Base-by-base conservation (phyloP, 2,329 filamentous ascomycete genomes). In the Aspergillus caelatus region DNA sequence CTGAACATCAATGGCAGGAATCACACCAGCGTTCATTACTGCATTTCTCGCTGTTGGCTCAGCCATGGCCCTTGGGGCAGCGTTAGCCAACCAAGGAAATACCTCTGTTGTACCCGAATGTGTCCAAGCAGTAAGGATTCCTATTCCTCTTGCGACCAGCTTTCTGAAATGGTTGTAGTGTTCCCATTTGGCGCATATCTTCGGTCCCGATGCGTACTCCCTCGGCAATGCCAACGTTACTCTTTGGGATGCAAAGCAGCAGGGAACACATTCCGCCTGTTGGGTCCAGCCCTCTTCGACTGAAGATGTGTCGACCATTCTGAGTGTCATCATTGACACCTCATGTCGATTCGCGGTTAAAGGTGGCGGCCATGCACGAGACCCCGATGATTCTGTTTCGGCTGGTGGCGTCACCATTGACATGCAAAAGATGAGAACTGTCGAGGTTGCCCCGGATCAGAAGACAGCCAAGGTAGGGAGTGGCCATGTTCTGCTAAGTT, bases 161-260 rank as follows among this genome's bases (percentile, higher is more conserved):
- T 14, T 30, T n/a, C 48, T 52, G 32, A 52, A 12, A n/a, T 4
- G 1, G 14, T 3, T 19, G 4, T 19, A 52, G 48, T 52, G 48
- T 10, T 52, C 48, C 6, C 48, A 11, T 52, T 28, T 52, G 16
- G 10, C n/a, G 7, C 21, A 6, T 16, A 52, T n/a, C 26, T 52
- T 52, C 19, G 14, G 26, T 2, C 26, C 46, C 0, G 4, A 52
- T 32, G n/a, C 28, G 0, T 52, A 52, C 48, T 30, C 19, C 4
- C 26, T 19, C 19, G 48, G 48, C 1, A 32, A 52, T 32, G 26
- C 26, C 7, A 52, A 52, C 9, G 16, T 52, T 26, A 52, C 48
- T 16, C 26, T 52, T 3, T 52, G 48, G 48, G 48, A 52, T 52
- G 28, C 28, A 30, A 52, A 52, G 23, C 46, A 50, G n/a, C 48